A percentile compares a stretch with the other conserved stretches of the same genome.
Evolutionary conservation across 2,329 filamentous ascomycete species (phyloP).

Genomic region (Claviceps spartinae): DNA sequence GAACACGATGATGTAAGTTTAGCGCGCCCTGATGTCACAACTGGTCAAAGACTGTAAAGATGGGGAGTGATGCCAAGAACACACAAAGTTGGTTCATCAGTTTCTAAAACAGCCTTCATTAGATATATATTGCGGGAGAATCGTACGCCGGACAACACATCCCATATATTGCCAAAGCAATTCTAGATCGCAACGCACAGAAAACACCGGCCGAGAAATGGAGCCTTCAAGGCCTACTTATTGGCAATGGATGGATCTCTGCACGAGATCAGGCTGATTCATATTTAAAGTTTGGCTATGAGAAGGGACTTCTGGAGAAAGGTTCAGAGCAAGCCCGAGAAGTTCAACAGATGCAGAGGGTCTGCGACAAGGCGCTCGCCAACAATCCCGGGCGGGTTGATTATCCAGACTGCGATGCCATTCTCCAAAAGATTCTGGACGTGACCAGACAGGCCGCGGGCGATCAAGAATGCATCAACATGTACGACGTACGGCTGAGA

Average conservation of each 20-base stretch:
- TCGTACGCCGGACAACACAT: slow-evolving; percentile 96
- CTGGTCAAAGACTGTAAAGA: not conserved
- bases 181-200: slow-evolving; percentile 74
- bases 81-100: not conserved
- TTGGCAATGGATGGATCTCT: slow-evolving; percentile 96
- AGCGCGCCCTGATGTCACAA: slow-evolving; percentile 24
- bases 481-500: slow-evolving; percentile 87
- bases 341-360: slow-evolving; percentile 54
- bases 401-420: slow-evolving; percentile 55
- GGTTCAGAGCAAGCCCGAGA: slow-evolving; percentile 49
- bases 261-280: slow-evolving; percentile 80
- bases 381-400: slow-evolving; percentile 42
- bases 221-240: slow-evolving; percentile 74
- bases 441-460: slow-evolving; percentile 44
- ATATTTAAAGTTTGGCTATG: slow-evolving; percentile 70
- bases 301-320: slow-evolving; percentile 57
- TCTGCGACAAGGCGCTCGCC: slow-evolving; percentile 52
- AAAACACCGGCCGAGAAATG: slow-evolving; percentile 31
- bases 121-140: slow-evolving; percentile 92
- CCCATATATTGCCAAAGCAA: slow-evolving; percentile 86
- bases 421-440: slow-evolving; percentile 60
- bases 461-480: slow-evolving; percentile 63
- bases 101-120: slow-evolving; percentile 1
- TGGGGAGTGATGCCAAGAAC: not conserved
- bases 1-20: slow-evolving; percentile 81